Base-by-base conservation (phyloP, 2,329 filamentous ascomycete genomes). In the Trichoderma citrinoviride region DNA sequence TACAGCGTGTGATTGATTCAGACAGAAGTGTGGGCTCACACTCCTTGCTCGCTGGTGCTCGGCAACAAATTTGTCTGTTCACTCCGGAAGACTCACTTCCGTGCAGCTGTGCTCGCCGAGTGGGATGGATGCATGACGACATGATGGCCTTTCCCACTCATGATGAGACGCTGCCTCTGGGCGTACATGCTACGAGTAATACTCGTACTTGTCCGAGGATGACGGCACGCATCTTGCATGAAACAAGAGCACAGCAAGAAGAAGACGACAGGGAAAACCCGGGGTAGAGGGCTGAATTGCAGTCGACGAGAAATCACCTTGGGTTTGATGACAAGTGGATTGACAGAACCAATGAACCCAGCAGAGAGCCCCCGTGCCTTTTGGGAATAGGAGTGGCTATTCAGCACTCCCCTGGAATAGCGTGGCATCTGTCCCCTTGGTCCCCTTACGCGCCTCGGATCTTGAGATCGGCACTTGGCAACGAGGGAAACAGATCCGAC, bases 121-220 rank as follows among this genome's bases (percentile, higher is more conserved):
- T 61, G 47, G 58, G 37, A 62, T 62, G 58, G 37, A 62, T 62
- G 49, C 25, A 21, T 5, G n/a, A 62, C 25, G 58, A 49, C 43
- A 37, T n/a, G 40, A 37, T 44, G 58, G 40, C 49, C 25, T 25
- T 43, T 33, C 19, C 33, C 14, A 46, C 27, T n/a, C 41, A 60
- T 37, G 19, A 60, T 49, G 43, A 49, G 56, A 49, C 56, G 41
- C 12, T 46, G 40, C 56, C 1, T 21, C n/a, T 15, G 15, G 46
- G 40, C 53, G 19, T 29, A n/a, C 29, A 15, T 27, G 40, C 14
- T 19, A n/a, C 7, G 19, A n/a, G n/a, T n/a, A n/a, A n/a, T n/a
- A n/a, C n/a, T n/a, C n/a, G n/a, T n/a, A 23, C 25, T 47, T 29
- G 40, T 41, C 15, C 7, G 53, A 55, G 27, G 14, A 29, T 58